A percentile compares a stretch with the other conserved stretches of the same genome.
Conservation (phyloP, 2,329 filamentous ascomycete genomes). For the Hawksworthiomyces lignivorus region DNA sequence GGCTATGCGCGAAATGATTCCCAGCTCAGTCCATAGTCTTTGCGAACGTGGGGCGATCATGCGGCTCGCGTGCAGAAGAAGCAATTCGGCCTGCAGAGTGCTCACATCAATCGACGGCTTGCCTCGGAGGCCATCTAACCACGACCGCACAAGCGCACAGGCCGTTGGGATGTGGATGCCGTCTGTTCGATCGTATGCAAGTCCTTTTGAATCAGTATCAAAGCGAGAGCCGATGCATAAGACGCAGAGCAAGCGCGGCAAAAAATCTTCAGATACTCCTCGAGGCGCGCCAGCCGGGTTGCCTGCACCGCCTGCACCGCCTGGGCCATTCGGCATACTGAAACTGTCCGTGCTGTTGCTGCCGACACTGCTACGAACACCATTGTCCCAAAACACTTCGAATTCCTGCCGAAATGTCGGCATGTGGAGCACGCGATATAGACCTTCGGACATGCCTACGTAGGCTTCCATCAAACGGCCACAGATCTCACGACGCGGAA, state of each 20-base stretch:
- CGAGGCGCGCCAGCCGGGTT: conserved; percentile 25
- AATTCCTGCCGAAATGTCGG: conserved; percentile 45
- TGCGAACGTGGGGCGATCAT: conserved; percentile 42
- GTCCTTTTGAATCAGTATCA: conserved; percentile 40
- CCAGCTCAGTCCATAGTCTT: conserved; percentile 47
- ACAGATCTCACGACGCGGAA: conserved; percentile 42
- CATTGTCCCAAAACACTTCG: conserved; percentile 40
- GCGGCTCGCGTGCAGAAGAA: conserved; percentile 45
- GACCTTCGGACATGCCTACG: conserved; percentile 41
- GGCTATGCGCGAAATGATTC: conserved; percentile 46
- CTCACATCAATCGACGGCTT: conserved; percentile 45
- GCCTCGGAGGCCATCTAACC: conserved; percentile 44
- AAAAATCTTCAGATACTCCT: conserved; percentile 31
- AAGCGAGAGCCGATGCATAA: conserved; percentile 47
- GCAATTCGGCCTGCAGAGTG: conserved; percentile 45
- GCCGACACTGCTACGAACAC: conserved; percentile 18
- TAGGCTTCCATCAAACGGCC: conserved; percentile 43
- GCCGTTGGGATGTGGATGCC: conserved; percentile 51
- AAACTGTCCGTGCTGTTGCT: conserved; percentile 36
- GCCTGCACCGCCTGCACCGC: not conserved
- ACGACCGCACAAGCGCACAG: conserved; percentile 44
- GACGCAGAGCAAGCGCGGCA: conserved; percentile 46
- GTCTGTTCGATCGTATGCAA: conserved; percentile 43
- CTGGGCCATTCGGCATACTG: conserved; percentile 25
- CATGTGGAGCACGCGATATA: conserved; percentile 46